Percentiles rank a stretch among this genome's conserved stretches.
Evolutionary conservation across 2,329 filamentous ascomycete species (phyloP).

Genomic region (Alternaria hordeiaustralica): DNA sequence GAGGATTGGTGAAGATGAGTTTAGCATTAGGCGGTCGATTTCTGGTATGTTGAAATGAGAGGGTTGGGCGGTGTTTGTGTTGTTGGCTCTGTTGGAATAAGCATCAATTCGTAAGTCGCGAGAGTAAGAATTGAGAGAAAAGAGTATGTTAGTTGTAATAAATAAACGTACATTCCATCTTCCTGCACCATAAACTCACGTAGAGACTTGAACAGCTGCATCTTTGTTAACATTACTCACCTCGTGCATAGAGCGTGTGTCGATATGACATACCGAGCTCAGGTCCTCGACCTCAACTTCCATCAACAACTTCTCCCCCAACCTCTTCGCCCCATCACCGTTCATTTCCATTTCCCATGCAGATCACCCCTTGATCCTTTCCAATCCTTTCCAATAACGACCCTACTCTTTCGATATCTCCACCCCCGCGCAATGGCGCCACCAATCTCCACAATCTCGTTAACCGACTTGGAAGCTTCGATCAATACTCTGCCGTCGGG

Average conservation of each 20-base stretch:
- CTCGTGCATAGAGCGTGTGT: not conserved
- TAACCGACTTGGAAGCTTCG: slow-evolving; percentile 58
- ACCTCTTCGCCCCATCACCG: slow-evolving; percentile 48
- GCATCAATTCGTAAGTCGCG: not conserved
- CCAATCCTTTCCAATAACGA: not conserved
- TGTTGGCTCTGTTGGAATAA: not conserved
- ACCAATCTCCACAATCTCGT: slow-evolving; percentile 60
- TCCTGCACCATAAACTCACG: slow-evolving; percentile 29
- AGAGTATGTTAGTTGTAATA: not conserved
- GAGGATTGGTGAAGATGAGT: slow-evolving; percentile 40
- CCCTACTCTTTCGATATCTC: not conserved
- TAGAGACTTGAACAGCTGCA: slow-evolving; percentile 52
- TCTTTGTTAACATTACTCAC: not conserved
- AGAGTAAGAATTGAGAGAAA: not conserved
- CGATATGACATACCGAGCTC: slow-evolving; percentile 28
- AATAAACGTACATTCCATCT: slow-evolving; percentile 12
- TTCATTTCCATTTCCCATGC: slow-evolving; percentile 17
- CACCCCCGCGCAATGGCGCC: slow-evolving; percentile 58
- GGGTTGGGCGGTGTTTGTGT: not conserved
- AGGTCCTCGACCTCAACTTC: slow-evolving; percentile 44
- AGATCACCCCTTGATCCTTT: not conserved
- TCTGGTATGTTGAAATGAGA: slow-evolving; percentile 52
- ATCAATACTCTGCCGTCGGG: slow-evolving; percentile 60
- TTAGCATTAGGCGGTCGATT: slow-evolving; percentile 52
- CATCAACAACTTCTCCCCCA: slow-evolving; percentile 61